Evolutionary conservation across 169 alveolate species (phyloP), one percentile per base, ranked within the genome.

Genomic region (Plasmodium chabaudi): DNA sequence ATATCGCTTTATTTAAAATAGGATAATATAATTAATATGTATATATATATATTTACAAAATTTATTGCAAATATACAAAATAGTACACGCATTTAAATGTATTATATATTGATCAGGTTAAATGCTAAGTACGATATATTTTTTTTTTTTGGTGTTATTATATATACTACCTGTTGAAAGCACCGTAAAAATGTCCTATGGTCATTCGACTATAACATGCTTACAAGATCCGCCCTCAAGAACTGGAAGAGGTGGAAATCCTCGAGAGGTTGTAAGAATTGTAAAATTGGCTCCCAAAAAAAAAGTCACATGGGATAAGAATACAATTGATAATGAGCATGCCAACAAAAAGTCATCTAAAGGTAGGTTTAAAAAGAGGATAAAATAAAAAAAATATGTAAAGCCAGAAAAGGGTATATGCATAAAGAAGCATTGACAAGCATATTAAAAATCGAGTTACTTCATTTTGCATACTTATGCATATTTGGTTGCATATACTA

Each of bases 341-440:
- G 87, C 87, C 12, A 59, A 86, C 15, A 86, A 86, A 67, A 86
- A 86, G 25, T 86, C 91, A 34, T 86, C 91, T 34, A 86, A 86
- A 65, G 73, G 91, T 86, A 47, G n/a, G 74, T 51, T 2, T 10
- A 21, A 23, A 34, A 19, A 25, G 34, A 61, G 47, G 1, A 27
- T 21, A 39, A 59, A 12, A 42, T 27, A 21, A 42, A 13, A 56
- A 56, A 34, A 5, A 39, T 5, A 34, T 19, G 19, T 6, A 15
- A 3, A 49, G 64, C 13, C 21, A 55, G 19, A 34, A n/a, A 47
- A 47, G 44, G 6, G 7, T 2, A 27, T 34, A 4, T 34, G 0
- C 42, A 34, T 34, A 34, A 34, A 34, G 15, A 5, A 34, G 59
- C 2, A 7, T 15, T 51, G 19, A 51, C 21, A 51, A 51, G 1